Evolutionary conservation across 371 early-diverging fungal species (phyloP).

Genomic region (Fennellomyces sp.): DNA sequence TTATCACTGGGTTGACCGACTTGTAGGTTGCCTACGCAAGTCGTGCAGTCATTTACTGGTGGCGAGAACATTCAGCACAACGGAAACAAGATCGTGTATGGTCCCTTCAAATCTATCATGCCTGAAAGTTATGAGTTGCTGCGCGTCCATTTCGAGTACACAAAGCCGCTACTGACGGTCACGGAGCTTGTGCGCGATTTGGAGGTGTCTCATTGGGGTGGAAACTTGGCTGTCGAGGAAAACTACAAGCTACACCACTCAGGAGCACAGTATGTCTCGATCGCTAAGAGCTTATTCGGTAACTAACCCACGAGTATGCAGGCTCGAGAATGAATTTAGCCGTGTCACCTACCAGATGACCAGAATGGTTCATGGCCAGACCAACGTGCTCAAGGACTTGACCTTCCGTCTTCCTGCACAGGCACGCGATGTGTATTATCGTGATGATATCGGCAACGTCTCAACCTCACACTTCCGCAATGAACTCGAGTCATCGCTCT

Average conservation of each 20-base stretch:
- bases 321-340: slow-evolving; percentile 76
- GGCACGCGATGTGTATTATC: slow-evolving; percentile 81
- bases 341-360: slow-evolving; percentile 69
- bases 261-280: slow-evolving; percentile 73
- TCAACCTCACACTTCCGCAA: slow-evolving; percentile 83
- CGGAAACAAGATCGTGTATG: slow-evolving; percentile 73
- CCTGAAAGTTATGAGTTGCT: slow-evolving; percentile 54
- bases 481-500: slow-evolving; percentile 47
- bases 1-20: no score
- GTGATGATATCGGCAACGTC: slow-evolving; percentile 96
- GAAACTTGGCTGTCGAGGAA: slow-evolving; percentile 84
- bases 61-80: slow-evolving; percentile 24
- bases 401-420: slow-evolving; percentile 64
- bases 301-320: slow-evolving; percentile 22
- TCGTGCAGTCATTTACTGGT: slow-evolving; percentile 46
- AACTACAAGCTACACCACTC: slow-evolving; percentile 79
- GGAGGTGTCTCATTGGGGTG: slow-evolving; percentile 87
- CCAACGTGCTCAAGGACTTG: slow-evolving; percentile 62
- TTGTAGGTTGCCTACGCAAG: slow-evolving; percentile 37
- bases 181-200: slow-evolving; percentile 71
- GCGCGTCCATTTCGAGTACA: slow-evolving; percentile 66
- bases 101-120: slow-evolving; percentile 65
- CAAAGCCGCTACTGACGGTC: slow-evolving; percentile 68
- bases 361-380: slow-evolving; percentile 49
- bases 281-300: not conserved